Evolutionary conservation across 1,284 basidiomycete species (phyloP).

Genomic region (Vanrija humicola): DNA sequence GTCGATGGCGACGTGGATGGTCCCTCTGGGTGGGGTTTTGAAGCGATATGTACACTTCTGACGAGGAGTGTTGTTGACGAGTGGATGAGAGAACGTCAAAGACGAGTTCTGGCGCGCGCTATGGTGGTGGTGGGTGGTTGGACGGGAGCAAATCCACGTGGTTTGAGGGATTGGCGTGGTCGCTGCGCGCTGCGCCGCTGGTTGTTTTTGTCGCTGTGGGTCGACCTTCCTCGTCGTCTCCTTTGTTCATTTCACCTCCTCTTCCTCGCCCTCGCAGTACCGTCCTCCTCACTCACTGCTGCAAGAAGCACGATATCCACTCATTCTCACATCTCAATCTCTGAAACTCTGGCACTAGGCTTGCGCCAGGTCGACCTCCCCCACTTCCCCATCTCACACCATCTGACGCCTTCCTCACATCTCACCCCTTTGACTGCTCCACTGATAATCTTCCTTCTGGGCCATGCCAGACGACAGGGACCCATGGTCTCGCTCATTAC

Average conservation of each 20-base stretch:
- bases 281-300: neutral
- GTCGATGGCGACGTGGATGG: conserved; percentile 1
- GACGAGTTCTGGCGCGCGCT: neutral
- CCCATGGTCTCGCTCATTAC: conserved; percentile 6
- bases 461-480: neutral
- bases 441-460: neutral
- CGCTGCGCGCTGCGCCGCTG: no score
- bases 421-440: neutral
- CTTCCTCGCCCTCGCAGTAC: neutral
- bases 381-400: no score
- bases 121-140: neutral
- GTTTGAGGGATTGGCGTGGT: no score
- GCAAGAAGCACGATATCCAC: neutral
- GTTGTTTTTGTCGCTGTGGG: no score
- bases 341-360: neutral
- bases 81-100: conserved; percentile 1
- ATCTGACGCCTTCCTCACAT: neutral
- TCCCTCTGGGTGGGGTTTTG: neutral
- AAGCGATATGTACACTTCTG: neutral
- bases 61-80: neutral
- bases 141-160: neutral
- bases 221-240: neutral
- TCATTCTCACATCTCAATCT: neutral
- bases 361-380: no score
- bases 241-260: neutral